Conservation (phyloP, 2,329 filamentous ascomycete genomes). For the Lasiodiplodia gonubiensis region DNA sequence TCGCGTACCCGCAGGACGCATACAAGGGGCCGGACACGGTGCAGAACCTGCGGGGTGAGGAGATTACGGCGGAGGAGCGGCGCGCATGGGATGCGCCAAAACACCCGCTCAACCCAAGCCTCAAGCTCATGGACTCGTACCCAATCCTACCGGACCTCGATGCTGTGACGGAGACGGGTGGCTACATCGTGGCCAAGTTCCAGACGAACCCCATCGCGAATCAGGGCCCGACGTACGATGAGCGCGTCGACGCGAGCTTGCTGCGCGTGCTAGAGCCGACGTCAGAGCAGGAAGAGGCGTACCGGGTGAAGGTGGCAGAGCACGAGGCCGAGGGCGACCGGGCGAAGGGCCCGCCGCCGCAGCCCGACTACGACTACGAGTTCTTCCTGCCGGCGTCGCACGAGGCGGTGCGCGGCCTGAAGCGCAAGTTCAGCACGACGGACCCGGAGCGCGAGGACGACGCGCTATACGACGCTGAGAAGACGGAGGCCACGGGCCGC, state of each 20-base stretch:
- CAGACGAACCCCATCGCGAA: constrained; percentile 62
- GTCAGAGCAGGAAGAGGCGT: constrained; percentile 50
- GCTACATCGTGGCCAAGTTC: constrained; percentile 67
- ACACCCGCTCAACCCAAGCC: constrained; percentile 63
- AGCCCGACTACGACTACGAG: constrained; percentile 64
- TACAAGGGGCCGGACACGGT: constrained; percentile 70
- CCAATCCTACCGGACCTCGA: constrained; percentile 67
- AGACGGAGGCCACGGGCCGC: constrained; percentile 45
- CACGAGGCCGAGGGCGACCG: constrained; percentile 51
- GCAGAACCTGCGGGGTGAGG: constrained; percentile 59
- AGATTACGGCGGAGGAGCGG: constrained; percentile 59
- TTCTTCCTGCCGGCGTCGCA: constrained; percentile 62
- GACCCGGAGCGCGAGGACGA: constrained; percentile 58
- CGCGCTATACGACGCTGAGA: constrained; percentile 42
- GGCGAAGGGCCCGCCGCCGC: constrained; percentile 52
- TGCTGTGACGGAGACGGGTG: constrained; percentile 63
- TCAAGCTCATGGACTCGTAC: constrained; percentile 65
- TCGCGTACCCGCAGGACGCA: constrained; percentile 67
- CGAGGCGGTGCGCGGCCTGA: constrained; percentile 57
- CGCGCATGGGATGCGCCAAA: constrained; percentile 65
- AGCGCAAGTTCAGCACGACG: constrained; percentile 62
- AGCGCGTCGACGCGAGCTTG: constrained; percentile 64
- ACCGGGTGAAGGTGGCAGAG: constrained; percentile 36
- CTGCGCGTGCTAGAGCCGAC: constrained; percentile 57
- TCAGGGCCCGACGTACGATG: constrained; percentile 57